phyloP scores from a whole-genome alignment of 2,329 filamentous ascomycete species.

The Dactylellina drechsleri region DNA sequence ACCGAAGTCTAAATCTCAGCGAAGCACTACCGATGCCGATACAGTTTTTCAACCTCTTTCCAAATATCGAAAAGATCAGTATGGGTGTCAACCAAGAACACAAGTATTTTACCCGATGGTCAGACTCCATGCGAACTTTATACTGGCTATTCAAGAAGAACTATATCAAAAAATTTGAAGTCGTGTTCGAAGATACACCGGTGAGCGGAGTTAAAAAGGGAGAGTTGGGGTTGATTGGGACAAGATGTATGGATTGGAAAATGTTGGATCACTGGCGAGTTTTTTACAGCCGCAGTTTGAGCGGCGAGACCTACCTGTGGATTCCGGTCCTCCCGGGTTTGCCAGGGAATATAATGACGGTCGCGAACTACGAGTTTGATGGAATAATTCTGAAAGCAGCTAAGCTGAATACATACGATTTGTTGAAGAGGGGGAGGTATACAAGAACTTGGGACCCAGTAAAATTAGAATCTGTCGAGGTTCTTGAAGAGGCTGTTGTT shows the following conservation, averaged over 20 bases:
- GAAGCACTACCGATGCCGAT: conserved; percentile 5
- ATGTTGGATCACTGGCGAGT: neutral
- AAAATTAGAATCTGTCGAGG: neutral
- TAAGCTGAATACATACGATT: neutral
- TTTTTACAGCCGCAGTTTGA: neutral
- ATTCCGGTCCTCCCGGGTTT: neutral
- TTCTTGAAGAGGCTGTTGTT: conserved; percentile 1
- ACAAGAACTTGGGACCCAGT: neutral
- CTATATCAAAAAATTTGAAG: neutral
- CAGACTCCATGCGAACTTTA: neutral
- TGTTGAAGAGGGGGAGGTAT: neutral
- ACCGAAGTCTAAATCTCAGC: neutral
- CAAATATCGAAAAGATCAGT: conserved; percentile 14
- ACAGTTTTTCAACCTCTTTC: neutral
- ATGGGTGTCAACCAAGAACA: conserved; percentile 1
- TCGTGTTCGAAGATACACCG: neutral
- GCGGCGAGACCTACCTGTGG: neutral
- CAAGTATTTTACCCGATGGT: neutral
- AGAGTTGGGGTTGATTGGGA: neutral
- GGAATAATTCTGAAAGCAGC: neutral
- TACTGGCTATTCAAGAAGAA: neutral
- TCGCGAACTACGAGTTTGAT: neutral
- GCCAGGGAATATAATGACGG: no score
- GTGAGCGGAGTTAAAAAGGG: neutral
- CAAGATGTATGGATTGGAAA: neutral